These are phyloP conservation scores for Cafeteria roenbergensis DNA, from an alignment of 108 stramenopile genomes.

Conservation along the genomic window DNA sequence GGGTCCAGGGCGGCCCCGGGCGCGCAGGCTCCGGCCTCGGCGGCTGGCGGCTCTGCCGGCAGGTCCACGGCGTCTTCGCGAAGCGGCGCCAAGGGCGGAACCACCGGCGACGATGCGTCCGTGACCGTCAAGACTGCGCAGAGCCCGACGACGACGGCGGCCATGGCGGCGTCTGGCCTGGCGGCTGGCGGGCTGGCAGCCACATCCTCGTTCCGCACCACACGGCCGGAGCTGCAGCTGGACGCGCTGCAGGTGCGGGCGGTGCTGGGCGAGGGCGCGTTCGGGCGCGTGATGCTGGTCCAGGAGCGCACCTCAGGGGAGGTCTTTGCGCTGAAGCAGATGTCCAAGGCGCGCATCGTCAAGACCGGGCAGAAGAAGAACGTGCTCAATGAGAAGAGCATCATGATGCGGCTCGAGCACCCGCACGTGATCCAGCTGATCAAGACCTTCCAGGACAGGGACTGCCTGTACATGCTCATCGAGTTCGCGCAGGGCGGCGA, in stretches of 20 bases:
- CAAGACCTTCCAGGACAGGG: slow-evolving; percentile 59
- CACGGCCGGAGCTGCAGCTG: neutral
- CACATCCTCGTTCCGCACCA: neutral
- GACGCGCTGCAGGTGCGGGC: slow-evolving; percentile 62
- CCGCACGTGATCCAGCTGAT: slow-evolving; percentile 77
- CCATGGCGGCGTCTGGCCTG: too few species aligned
- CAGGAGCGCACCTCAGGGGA: slow-evolving; percentile 57
- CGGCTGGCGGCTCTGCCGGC: too few species aligned
- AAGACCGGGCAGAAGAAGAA: slow-evolving; percentile 69
- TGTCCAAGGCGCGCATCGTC: slow-evolving; percentile 64
- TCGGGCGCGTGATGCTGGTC: slow-evolving; percentile 93
- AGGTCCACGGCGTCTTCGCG: too few species aligned
- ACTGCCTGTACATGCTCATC: slow-evolving; percentile 71
- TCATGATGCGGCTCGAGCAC: slow-evolving; percentile 57
- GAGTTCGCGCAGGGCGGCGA: slow-evolving; percentile 78
- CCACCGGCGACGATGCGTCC: too few species aligned
- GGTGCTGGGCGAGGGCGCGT: slow-evolving; percentile 92
- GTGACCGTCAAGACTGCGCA: too few species aligned
- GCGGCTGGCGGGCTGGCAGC: too few species aligned
- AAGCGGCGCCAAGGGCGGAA: too few species aligned
- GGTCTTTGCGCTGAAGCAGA: slow-evolving; percentile 78
- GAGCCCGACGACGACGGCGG: too few species aligned
- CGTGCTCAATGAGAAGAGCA: slow-evolving; percentile 78
- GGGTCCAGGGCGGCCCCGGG: too few species aligned
- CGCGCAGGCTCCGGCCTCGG: too few species aligned